Conservation (phyloP, 139 green algal species). For the Edaphochlamys debaryana region DNA sequence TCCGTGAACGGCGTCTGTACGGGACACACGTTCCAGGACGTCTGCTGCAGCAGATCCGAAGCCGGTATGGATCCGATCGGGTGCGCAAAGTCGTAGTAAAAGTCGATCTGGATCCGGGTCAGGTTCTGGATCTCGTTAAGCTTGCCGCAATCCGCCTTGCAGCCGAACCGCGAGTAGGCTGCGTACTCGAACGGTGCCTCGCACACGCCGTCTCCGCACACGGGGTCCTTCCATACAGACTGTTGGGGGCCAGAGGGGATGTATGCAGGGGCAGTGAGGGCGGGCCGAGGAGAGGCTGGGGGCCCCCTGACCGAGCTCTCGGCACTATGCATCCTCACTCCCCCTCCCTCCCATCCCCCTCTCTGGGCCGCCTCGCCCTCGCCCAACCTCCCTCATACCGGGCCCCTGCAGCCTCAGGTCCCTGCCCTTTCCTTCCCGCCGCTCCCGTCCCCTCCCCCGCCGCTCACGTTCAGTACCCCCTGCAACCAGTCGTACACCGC, state of each 20-base stretch:
- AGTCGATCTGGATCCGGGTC: slow-evolving; percentile 65
- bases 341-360: too few species aligned
- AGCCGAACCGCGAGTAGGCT: slow-evolving; percentile 86
- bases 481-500: slow-evolving; percentile 75
- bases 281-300: too few species aligned
- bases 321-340: too few species aligned
- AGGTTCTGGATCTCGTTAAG: slow-evolving; percentile 79
- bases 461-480: slow-evolving; percentile 49
- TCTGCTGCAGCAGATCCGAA: slow-evolving; percentile 77
- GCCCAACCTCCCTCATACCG: too few species aligned
- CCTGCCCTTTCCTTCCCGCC: too few species aligned
- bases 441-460: too few species aligned
- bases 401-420: too few species aligned
- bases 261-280: too few species aligned
- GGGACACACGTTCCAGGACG: slow-evolving; percentile 82
- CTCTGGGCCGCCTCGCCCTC: too few species aligned
- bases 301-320: too few species aligned
- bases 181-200: slow-evolving; percentile 85
- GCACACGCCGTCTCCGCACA: slow-evolving; percentile 87
- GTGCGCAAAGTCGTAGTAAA: slow-evolving; percentile 84
- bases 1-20: slow-evolving; percentile 61
- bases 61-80: slow-evolving; percentile 72
- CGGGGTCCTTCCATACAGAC: slow-evolving; percentile 79
- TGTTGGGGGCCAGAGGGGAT: slow-evolving; percentile 16
- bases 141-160: slow-evolving; percentile 84